Conservation (phyloP, 2,329 filamentous ascomycete genomes). For the Ascochyta lentis region DNA sequence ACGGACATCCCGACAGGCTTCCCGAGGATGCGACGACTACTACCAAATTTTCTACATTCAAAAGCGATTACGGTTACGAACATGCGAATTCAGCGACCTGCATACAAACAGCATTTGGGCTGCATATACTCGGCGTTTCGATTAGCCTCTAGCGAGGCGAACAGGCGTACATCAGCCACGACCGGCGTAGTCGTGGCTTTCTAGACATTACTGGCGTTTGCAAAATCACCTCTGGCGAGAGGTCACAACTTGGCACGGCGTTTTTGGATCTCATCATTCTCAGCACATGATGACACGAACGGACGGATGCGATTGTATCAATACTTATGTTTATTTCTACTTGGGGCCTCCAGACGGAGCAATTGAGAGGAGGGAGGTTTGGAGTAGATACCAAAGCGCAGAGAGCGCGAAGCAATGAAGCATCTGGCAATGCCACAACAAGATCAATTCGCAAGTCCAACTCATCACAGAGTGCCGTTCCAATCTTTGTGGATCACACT, state of each 20-base stretch:
- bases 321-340: constrained; percentile 20
- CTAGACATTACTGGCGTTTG: constrained; percentile 38
- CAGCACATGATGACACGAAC: constrained; percentile 25
- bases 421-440: constrained; percentile 18
- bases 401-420: constrained; percentile 25
- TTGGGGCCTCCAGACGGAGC: constrained; percentile 10
- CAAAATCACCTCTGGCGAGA: constrained; percentile 24
- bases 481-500: background rate
- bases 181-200: constrained; percentile 36
- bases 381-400: constrained; percentile 31
- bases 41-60: constrained; percentile 21
- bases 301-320: constrained; percentile 26
- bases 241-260: constrained; percentile 27
- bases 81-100: constrained; percentile 42
- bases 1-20: background rate
- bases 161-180: constrained; percentile 36
- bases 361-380: constrained; percentile 13
- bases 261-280: constrained; percentile 30
- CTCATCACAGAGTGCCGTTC: background rate
- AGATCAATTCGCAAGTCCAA: background rate
- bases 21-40: constrained; percentile 3
- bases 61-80: constrained; percentile 42
- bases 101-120: constrained; percentile 44
- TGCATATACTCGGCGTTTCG: constrained; percentile 44
- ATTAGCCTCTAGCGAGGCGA: constrained; percentile 40